These are phyloP conservation scores for Elaeagnus macrophylla DNA, from an alignment of 306 rosid species.

Conservation along the genomic window DNA sequence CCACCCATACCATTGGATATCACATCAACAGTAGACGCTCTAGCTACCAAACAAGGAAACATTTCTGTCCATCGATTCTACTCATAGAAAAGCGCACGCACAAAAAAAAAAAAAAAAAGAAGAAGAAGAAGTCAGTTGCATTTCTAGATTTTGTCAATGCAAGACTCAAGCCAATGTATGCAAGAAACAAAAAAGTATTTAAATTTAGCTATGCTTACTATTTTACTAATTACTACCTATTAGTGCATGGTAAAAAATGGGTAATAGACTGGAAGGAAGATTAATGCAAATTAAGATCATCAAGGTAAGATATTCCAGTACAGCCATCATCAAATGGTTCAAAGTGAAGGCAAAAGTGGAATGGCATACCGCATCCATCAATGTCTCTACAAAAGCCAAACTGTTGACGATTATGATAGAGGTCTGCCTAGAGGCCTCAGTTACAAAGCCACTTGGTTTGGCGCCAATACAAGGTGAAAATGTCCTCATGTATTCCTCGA, in stretches of 20 bases:
- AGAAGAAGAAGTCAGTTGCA: slow-evolving; percentile 6
- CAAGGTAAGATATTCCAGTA: background rate
- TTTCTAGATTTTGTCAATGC: slow-evolving; percentile 10
- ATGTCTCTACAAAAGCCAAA: slow-evolving; percentile 45
- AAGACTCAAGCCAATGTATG: background rate
- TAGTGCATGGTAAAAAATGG: too few relatives aligned
- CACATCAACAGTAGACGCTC: slow-evolving; percentile 43
- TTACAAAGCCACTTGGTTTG: slow-evolving; percentile 34
- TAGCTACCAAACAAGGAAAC: slow-evolving; percentile 61
- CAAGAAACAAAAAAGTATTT: background rate
- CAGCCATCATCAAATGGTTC: background rate
- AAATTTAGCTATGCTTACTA: too few relatives aligned
- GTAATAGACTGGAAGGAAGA: background rate
- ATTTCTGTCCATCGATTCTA: slow-evolving; percentile 77
- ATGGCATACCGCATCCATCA: slow-evolving; percentile 59
- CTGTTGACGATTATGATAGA: slow-evolving; percentile 41
- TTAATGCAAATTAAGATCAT: background rate
- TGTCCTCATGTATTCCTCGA: slow-evolving; percentile 52
- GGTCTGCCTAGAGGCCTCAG: slow-evolving; percentile 56
- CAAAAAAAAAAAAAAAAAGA: slow-evolving; percentile 13
- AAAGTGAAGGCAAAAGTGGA: slow-evolving; percentile 8
- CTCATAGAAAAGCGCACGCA: background rate
- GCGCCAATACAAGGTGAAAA: slow-evolving; percentile 36
- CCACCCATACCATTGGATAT: slow-evolving; percentile 49
- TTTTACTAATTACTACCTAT: too few relatives aligned